Evolutionary conservation across 257 asterid species (phyloP).

Genomic region (Verbena officinalis): DNA sequence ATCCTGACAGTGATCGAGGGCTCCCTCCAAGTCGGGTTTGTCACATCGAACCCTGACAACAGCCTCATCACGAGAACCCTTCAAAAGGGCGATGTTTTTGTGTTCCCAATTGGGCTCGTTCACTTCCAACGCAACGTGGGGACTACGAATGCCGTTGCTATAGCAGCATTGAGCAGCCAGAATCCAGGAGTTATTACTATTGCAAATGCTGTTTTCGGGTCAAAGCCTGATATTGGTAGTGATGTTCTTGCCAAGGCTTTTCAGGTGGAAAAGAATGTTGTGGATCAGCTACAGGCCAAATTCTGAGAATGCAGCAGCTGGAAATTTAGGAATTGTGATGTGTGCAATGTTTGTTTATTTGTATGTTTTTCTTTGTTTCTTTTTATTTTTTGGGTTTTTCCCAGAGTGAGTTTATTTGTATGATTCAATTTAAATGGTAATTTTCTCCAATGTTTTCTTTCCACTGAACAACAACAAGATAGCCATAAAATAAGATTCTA

Average conservation of each 20-base stretch:
- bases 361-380: not conserved
- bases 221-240: constrained; percentile 25
- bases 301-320: constrained; percentile 26
- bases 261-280: constrained; percentile 41
- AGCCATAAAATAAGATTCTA: too few relatives aligned
- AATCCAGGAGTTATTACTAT: constrained; percentile 49
- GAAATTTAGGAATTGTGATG: not conserved
- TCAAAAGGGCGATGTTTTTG: constrained; percentile 40
- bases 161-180: constrained; percentile 48
- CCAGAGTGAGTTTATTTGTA: not conserved
- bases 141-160: constrained; percentile 32
- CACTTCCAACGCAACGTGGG: constrained; percentile 45
- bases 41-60: constrained; percentile 40
- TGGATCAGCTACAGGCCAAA: constrained; percentile 30
- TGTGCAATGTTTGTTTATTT: not conserved
- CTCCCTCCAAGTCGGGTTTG: constrained; percentile 36
- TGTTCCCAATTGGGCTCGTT: constrained; percentile 43
- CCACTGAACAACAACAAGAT: too few relatives aligned
- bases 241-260: constrained; percentile 50
- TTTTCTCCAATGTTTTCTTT: not conserved
- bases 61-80: constrained; percentile 31
- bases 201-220: constrained; percentile 43
- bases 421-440: constrained; percentile 2
- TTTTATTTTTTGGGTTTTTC: not conserved
- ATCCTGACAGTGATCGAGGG: constrained; percentile 41